Percentiles rank a stretch among this genome's conserved stretches.
Evolutionary conservation across 1,284 basidiomycete species (phyloP).

Genomic region (Boletus mariae): DNA sequence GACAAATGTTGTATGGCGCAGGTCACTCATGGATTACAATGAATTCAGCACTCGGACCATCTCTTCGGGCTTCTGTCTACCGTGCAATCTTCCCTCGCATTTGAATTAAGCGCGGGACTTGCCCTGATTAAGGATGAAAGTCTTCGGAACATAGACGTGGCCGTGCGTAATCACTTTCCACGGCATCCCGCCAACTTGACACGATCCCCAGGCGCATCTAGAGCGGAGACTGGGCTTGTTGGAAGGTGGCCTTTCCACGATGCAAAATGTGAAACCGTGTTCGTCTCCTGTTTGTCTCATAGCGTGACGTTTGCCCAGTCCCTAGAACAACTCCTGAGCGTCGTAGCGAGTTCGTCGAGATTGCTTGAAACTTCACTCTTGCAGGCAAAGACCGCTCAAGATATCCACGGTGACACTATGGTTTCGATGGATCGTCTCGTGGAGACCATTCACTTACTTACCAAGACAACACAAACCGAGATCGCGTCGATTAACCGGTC

Average conservation of each 20-base stretch:
- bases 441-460: conserved; percentile 36
- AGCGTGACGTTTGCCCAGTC: conserved; percentile 19
- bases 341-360: conserved; percentile 21
- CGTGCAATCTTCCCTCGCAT: conserved; percentile 25
- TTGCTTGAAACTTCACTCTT: conserved; percentile 28
- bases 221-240: conserved; percentile 26
- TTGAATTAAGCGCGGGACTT: conserved; percentile 24
- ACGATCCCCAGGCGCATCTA: conserved; percentile 24
- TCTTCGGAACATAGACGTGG: conserved; percentile 24
- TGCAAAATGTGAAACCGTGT: conserved; percentile 29
- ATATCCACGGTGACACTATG: conserved; percentile 35
- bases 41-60: conserved; percentile 26
- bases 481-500: conserved; percentile 47
- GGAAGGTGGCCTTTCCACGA: conserved; percentile 22
- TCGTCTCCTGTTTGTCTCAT: background rate
- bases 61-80: conserved; percentile 27
- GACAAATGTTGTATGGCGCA: background rate
- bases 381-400: conserved; percentile 30
- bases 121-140: conserved; percentile 31
- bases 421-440: conserved; percentile 36
- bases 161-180: conserved; percentile 17
- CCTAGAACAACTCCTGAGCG: conserved; percentile 22
- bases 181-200: conserved; percentile 8
- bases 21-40: conserved; percentile 4
- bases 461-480: conserved; percentile 38